These are phyloP conservation scores for Clarkia xantiana DNA, from an alignment of 345 rosid genomes.

Conservation along the genomic window DNA sequence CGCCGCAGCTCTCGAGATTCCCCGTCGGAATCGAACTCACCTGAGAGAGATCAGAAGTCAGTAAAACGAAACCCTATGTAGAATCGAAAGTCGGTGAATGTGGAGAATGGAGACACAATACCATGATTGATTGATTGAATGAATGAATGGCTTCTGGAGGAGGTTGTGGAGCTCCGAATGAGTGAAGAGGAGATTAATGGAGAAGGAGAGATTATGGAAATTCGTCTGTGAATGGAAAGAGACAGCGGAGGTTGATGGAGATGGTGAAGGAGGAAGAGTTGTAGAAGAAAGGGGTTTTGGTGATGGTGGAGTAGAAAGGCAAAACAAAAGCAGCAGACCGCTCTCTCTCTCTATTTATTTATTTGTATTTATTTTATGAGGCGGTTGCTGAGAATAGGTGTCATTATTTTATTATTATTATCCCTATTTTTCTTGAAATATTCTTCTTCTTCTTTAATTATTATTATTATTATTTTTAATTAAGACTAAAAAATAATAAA, in stretches of 20 bases:
- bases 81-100: neutral
- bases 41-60: conserved; percentile 4
- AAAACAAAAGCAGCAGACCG: neutral
- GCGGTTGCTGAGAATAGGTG: conserved; percentile 16
- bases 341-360: neutral
- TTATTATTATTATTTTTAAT: neutral
- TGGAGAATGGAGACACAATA: neutral
- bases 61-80: neutral
- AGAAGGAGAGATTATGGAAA: neutral
- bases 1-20: conserved; percentile 1
- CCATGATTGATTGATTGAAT: neutral
- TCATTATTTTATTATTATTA: neutral
- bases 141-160: neutral
- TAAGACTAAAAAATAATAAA: too few relatives aligned
- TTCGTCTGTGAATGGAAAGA: conserved; percentile 5
- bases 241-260: conserved; percentile 3
- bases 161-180: neutral
- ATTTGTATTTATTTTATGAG: conserved; percentile 10
- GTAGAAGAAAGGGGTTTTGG: conserved; percentile 2
- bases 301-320: neutral
- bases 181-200: neutral
- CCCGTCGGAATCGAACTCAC: conserved; percentile 9
- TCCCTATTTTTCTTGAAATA: too few relatives aligned
- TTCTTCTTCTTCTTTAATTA: neutral
- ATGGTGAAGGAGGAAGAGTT: conserved; percentile 3